phyloP scores from a whole-genome alignment of 345 rosid genomes.

The sweet orange (Citrus sinensis) region DNA sequence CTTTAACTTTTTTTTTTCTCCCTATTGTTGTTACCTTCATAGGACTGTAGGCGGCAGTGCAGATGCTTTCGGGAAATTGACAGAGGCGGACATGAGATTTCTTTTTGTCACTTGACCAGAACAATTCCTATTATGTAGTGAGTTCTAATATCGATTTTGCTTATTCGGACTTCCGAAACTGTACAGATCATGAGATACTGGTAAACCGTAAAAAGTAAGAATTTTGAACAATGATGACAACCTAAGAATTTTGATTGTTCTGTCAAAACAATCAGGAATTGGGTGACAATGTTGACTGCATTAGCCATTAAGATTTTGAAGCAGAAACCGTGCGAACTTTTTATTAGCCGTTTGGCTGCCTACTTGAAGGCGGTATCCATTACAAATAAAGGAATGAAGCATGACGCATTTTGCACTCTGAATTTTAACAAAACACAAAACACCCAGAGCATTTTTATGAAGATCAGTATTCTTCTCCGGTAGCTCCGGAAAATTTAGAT shows the following conservation, averaged over 20 bases:
- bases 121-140: not conserved
- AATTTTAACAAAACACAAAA: not conserved
- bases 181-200: not conserved
- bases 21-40: not conserved
- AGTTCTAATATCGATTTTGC: not conserved
- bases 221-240: no score
- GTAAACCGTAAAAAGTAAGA: no score
- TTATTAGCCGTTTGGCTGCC: not conserved
- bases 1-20: not conserved
- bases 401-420: not conserved
- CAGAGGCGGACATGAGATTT: constrained; percentile 74
- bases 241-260: no score
- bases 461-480: not conserved
- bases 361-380: no score
- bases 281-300: not conserved
- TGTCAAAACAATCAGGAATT: not conserved
- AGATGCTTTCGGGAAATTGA: constrained; percentile 79
- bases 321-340: not conserved
- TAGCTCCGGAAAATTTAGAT: not conserved
- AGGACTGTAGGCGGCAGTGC: constrained; percentile 92
- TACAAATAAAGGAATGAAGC: not conserved
- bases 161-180: not conserved
- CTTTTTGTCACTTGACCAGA: constrained; percentile 44
- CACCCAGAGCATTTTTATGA: not conserved
- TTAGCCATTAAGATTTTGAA: not conserved